Evolutionary conservation across 768 basidiomycete genomes (phyloP).

Genomic region (Cystofilobasidium capitatum): DNA sequence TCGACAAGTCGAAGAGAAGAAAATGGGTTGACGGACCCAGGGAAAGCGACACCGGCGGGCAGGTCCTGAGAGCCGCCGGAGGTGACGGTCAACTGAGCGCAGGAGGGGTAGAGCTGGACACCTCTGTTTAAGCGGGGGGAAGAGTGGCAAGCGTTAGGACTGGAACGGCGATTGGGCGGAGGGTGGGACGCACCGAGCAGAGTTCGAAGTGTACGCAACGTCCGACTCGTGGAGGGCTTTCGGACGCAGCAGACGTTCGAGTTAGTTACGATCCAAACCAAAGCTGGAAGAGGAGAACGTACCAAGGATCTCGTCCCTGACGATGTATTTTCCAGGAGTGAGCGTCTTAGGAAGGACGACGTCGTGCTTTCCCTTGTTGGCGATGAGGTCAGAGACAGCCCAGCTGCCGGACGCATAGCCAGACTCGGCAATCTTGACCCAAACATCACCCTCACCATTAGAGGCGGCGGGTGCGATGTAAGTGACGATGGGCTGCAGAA

Average conservation of each 20-base stretch:
- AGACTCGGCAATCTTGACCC: neutral
- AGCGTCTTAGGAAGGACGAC: neutral
- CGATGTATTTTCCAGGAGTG: neutral
- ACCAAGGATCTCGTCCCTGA: conserved; percentile 2
- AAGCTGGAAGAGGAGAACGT: neutral
- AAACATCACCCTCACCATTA: neutral
- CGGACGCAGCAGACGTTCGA: neutral
- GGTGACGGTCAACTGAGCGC: neutral
- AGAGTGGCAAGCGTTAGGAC: too few relatives aligned
- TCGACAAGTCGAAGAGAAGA: neutral
- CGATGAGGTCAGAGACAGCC: neutral
- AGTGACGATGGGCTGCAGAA: neutral
- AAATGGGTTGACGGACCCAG: neutral
- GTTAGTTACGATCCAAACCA: neutral
- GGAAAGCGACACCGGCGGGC: neutral
- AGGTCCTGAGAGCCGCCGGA: neutral
- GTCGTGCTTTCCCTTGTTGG: neutral
- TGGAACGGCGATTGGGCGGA: too few relatives aligned
- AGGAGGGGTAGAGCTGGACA: conserved; percentile 2
- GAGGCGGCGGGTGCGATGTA: neutral
- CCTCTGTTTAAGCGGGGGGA: too few relatives aligned
- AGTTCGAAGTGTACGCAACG: neutral
- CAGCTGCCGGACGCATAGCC: neutral
- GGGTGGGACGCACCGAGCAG: too few relatives aligned
- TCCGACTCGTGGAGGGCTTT: neutral